Percentiles rank a stretch among this genome's conserved stretches.
phyloP scores from a whole-genome alignment of 164 flowering plant genomes.

The Stephania yunnanensis region DNA sequence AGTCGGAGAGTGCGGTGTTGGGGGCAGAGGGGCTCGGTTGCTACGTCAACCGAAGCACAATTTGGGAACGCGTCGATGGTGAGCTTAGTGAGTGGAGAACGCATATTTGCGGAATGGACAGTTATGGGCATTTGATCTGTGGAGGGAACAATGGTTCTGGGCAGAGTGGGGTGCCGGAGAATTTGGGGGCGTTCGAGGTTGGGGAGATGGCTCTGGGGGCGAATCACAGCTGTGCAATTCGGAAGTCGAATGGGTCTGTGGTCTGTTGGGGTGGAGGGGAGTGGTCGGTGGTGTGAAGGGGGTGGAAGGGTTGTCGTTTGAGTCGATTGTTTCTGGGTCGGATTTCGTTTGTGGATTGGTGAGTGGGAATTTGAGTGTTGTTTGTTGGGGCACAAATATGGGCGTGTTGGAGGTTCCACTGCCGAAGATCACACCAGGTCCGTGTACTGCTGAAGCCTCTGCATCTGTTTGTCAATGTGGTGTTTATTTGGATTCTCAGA shows the following conservation, averaged over 20 bases:
- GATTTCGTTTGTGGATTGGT: slow-evolving; percentile 72
- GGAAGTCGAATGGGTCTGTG: slow-evolving; percentile 33
- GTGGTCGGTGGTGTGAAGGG: slow-evolving; percentile 16
- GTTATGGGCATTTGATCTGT: slow-evolving; percentile 39
- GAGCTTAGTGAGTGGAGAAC: slow-evolving; percentile 49
- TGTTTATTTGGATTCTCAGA: slow-evolving; percentile 36
- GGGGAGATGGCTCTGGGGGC: slow-evolving; percentile 39
- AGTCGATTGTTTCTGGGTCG: slow-evolving; percentile 49
- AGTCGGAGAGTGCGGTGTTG: slow-evolving; percentile 39
- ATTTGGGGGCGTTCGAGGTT: slow-evolving; percentile 16
- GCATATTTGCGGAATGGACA: slow-evolving; percentile 55
- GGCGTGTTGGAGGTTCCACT: slow-evolving; percentile 39
- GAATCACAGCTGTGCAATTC: slow-evolving; percentile 46
- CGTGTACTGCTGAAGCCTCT: slow-evolving; percentile 37
- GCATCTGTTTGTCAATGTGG: slow-evolving; percentile 46
- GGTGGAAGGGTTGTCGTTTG: slow-evolving; percentile 30
- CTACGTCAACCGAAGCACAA: slow-evolving; percentile 3
- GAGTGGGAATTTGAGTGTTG: slow-evolving; percentile 43
- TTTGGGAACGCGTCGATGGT: slow-evolving; percentile 28
- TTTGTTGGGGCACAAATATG: slow-evolving; percentile 78
- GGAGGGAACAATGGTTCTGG: slow-evolving; percentile 43
- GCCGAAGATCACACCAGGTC: slow-evolving; percentile 56
- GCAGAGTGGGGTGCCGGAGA: slow-evolving; percentile 34
- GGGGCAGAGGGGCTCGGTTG: slow-evolving; percentile 16
- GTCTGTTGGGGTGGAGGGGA: slow-evolving; percentile 69